Evolutionary conservation across 2,329 filamentous ascomycete genomes (phyloP), one percentile per base, ranked within the genome.

Genomic region (Colletotrichum plurivorum): DNA sequence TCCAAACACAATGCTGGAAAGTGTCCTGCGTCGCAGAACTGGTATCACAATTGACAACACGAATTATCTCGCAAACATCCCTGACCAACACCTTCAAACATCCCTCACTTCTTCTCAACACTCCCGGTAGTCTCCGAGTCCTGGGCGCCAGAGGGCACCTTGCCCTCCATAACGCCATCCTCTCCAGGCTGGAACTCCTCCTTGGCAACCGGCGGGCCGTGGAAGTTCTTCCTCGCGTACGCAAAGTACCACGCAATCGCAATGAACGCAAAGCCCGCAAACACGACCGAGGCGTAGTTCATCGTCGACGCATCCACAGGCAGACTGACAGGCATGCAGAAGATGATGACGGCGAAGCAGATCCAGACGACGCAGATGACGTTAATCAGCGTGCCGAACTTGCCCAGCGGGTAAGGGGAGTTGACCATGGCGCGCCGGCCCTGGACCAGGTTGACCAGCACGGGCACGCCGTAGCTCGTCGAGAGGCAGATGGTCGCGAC

Each of bases 401-500:
- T 85, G 5, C 93, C 92, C 0, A 95, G 86, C 0, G 90, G 91
- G 76, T 88, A 95, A 0, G 87, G 85, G 0, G 91, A 93, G 73
- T 90, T 80, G 58, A 84, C 83, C n/a, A 94, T 88, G 43, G 89
- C 85, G 60, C 87, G 84, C n/a, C 93, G 87, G 10, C 90, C 86
- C 16, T 91, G 88, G 1, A 94, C 73, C 3, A 95, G 81, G 12
- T 87, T 92, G 67, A 95, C 90, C 12, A 94, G 80, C 63, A 95
- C 93, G 0, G 93, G 93, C 16, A 94, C 85, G 15, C 90, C 92
- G 77, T 95, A 95, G 0, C 91, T 93, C 4, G 90, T 89, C 0
- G 89, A 92, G 0, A 95, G 86, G 72, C 92, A 94, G 76, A 95
- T 94, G 5, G 92, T 94, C 1, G 92, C 93, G 1, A 94, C 92